phyloP scores from a whole-genome alignment of 192 early-diverging fungal genomes.

The Backusella westeae region DNA sequence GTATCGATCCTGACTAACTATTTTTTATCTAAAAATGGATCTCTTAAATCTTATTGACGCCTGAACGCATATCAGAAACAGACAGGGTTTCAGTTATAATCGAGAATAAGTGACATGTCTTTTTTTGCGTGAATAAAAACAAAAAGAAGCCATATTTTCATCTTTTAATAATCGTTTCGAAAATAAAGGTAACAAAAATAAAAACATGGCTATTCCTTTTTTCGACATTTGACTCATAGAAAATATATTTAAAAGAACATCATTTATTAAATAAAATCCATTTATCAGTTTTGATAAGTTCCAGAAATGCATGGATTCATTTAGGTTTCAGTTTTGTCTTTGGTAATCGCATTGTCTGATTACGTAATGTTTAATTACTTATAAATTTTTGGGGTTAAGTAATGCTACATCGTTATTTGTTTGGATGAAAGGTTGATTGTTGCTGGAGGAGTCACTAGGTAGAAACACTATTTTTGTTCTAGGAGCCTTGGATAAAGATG shows the following conservation, averaged over 20 bases:
- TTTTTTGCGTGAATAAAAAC: background rate
- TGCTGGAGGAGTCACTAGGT: slow-evolving; percentile 32
- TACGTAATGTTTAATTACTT: background rate
- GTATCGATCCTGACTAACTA: no score
- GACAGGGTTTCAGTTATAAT: no score
- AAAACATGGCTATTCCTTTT: no score
- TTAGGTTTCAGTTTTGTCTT: background rate
- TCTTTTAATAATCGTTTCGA: no score
- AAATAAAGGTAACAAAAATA: no score
- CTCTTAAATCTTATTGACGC: background rate
- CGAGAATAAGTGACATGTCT: no score
- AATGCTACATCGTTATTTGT: background rate
- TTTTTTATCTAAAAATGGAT: no score
- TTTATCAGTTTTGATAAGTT: background rate
- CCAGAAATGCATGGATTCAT: background rate
- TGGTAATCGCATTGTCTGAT: background rate
- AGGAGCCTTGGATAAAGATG: slow-evolving; percentile 67
- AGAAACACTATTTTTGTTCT: slow-evolving; percentile 77
- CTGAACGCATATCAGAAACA: background rate
- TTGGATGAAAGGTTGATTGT: background rate
- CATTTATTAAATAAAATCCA: background rate
- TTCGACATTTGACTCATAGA: no score
- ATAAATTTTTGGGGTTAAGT: background rate
- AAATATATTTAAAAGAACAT: background rate
- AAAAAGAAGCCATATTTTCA: no score